These are phyloP conservation scores for Elsinoe necatrix DNA, from an alignment of 2,329 filamentous ascomycete species.

Conservation along the genomic window DNA sequence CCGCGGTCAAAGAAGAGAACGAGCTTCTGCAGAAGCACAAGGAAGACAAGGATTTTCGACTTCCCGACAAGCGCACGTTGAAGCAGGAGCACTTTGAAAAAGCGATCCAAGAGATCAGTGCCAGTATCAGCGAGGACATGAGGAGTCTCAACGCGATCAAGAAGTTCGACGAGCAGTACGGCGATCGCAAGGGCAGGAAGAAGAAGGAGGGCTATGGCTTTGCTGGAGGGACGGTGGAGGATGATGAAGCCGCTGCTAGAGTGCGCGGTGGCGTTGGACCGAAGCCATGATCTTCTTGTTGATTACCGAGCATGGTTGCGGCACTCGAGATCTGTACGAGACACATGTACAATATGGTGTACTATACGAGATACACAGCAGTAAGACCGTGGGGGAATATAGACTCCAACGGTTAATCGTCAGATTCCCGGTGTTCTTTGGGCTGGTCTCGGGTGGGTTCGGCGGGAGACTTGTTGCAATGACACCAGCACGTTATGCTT, in stretches of 20 bases:
- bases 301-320: no score
- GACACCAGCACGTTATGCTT: not conserved
- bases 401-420: not conserved
- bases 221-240: constrained; percentile 21
- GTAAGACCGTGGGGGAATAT: not conserved
- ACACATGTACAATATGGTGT: not conserved
- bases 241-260: constrained; percentile 27
- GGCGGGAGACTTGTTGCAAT: not conserved
- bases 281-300: constrained; percentile 6
- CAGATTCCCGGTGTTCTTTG: no score
- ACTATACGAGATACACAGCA: not conserved
- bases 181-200: constrained; percentile 61
- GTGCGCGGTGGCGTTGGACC: constrained; percentile 21
- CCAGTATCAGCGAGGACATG: constrained; percentile 94
- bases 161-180: constrained; percentile 94
- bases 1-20: constrained; percentile 68
- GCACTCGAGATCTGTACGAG: not conserved
- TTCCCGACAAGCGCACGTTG: constrained; percentile 62
- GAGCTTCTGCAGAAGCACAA: constrained; percentile 29
- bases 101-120: constrained; percentile 79
- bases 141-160: constrained; percentile 72
- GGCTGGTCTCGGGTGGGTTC: not conserved
- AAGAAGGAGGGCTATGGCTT: constrained; percentile 31
- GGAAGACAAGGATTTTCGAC: constrained; percentile 43
- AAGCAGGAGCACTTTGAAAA: constrained; percentile 67